A percentile compares a stretch with the other conserved stretches of the same genome.
phyloP scores from a whole-genome alignment of 108 stramenopile genomes.

The Seminavis robusta region DNA sequence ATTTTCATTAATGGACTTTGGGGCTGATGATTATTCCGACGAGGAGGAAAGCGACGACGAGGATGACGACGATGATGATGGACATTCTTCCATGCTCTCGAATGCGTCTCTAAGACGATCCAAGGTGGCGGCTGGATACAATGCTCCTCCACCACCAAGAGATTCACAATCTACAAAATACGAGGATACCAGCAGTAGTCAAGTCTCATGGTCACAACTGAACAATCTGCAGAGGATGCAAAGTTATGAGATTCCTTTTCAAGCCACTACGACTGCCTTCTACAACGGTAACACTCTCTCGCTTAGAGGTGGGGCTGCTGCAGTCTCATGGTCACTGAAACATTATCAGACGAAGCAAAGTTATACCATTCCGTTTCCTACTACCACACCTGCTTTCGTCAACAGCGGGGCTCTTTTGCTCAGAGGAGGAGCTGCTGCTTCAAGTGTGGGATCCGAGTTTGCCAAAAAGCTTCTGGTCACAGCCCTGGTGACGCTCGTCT shows the following conservation, averaged over 20 bases:
- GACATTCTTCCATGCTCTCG: conserved; percentile 52
- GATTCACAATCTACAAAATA: too few relatives aligned
- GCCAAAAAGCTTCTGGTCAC: conserved; percentile 18
- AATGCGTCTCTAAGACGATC: conserved; percentile 36
- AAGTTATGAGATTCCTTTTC: too few relatives aligned
- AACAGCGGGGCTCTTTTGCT: neutral
- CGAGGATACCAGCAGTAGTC: too few relatives aligned
- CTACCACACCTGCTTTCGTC: neutral
- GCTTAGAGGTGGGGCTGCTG: neutral
- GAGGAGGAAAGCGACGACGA: conserved; percentile 39
- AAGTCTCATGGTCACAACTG: too few relatives aligned
- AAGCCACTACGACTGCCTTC: neutral
- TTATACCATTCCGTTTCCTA: neutral
- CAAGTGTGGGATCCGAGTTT: conserved; percentile 17
- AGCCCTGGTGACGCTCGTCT: conserved; percentile 46
- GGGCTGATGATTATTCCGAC: conserved; percentile 15
- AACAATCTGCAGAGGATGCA: too few relatives aligned
- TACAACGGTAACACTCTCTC: neutral
- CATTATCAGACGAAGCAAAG: too few relatives aligned
- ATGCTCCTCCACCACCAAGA: neutral
- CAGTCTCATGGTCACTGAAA: neutral
- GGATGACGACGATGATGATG: conserved; percentile 58
- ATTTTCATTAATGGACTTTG: neutral
- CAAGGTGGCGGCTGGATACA: neutral
- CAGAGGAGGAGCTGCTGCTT: conserved; percentile 6